These are phyloP conservation scores for Penicillium nucicola DNA, from an alignment of 495 filamentous ascomycete species.

Conservation along the genomic window DNA sequence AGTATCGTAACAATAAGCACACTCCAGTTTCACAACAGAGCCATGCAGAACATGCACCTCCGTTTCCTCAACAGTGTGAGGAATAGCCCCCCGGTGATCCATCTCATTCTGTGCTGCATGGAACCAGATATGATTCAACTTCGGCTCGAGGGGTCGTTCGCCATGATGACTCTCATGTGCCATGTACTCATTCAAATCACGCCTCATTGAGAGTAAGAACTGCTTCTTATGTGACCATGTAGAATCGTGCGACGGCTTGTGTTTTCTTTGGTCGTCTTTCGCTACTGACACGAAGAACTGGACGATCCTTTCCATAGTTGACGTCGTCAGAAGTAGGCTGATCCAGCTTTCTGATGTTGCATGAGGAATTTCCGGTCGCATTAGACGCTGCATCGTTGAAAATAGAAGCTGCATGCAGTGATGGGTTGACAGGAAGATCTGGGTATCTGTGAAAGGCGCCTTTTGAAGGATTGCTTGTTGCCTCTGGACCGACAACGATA, in stretches of 20 bases:
- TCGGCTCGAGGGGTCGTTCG: not conserved
- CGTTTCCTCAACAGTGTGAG: slow-evolving; percentile 21
- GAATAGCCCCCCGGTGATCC: slow-evolving; percentile 18
- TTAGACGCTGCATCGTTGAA: slow-evolving; percentile 23
- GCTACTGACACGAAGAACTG: slow-evolving; percentile 23
- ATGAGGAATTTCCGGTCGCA: slow-evolving; percentile 25
- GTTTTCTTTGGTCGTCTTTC: slow-evolving; percentile 13
- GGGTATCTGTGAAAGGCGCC: slow-evolving; percentile 25
- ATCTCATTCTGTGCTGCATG: slow-evolving; percentile 24
- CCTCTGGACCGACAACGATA: slow-evolving; percentile 2
- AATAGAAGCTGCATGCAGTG: slow-evolving; percentile 30
- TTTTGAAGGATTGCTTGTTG: slow-evolving; percentile 25
- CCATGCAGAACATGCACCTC: slow-evolving; percentile 22
- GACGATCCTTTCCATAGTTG: slow-evolving; percentile 24
- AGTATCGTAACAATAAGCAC: slow-evolving; percentile 19
- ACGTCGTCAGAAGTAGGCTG: slow-evolving; percentile 26
- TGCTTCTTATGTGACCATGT: slow-evolving; percentile 25
- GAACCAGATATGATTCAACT: slow-evolving; percentile 27
- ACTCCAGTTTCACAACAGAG: slow-evolving; percentile 13
- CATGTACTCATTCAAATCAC: slow-evolving; percentile 21
- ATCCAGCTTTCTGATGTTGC: slow-evolving; percentile 27
- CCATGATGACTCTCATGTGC: not conserved
- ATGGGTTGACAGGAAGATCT: slow-evolving; percentile 24
- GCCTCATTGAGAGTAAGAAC: slow-evolving; percentile 28
- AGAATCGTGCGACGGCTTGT: not conserved